phyloP scores from a whole-genome alignment of 116 monocot genomes.

The Trichopus zeylanicus region DNA sequence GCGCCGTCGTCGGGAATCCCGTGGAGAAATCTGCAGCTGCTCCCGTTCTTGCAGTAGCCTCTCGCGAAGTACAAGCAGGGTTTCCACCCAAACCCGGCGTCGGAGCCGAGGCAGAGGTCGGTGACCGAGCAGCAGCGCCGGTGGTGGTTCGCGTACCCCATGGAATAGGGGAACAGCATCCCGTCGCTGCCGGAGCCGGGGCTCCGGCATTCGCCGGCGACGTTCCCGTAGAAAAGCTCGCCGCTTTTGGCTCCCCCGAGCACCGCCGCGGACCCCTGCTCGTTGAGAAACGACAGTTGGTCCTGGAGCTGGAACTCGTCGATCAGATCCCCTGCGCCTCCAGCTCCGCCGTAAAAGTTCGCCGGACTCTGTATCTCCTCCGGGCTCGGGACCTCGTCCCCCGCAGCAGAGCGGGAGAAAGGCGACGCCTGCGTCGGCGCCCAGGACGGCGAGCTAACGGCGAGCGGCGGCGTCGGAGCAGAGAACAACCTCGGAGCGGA shows the following conservation, averaged over 20 bases:
- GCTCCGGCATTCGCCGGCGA: slow-evolving; percentile 20
- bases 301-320: slow-evolving; percentile 69
- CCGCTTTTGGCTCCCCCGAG: background rate
- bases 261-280: slow-evolving; percentile 3
- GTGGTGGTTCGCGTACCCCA: slow-evolving; percentile 27
- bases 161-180: slow-evolving; percentile 19
- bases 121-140: slow-evolving; percentile 58
- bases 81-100: slow-evolving; percentile 44
- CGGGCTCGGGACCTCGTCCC: slow-evolving; percentile 9
- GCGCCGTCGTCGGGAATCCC: slow-evolving; percentile 48
- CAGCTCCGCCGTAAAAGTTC: background rate
- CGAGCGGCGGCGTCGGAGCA: slow-evolving; percentile 3
- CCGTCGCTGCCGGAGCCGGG: slow-evolving; percentile 12
- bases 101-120: slow-evolving; percentile 36
- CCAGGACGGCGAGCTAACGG: slow-evolving; percentile 46
- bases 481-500: background rate
- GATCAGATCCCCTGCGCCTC: slow-evolving; percentile 10
- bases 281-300: slow-evolving; percentile 60
- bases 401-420: slow-evolving; percentile 26
- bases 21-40: slow-evolving; percentile 68
- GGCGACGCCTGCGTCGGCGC: slow-evolving; percentile 18
- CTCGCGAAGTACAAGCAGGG: slow-evolving; percentile 81
- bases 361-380: slow-evolving; percentile 1
- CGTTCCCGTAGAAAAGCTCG: slow-evolving; percentile 15
- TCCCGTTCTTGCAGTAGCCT: slow-evolving; percentile 87